A percentile compares a stretch with the other conserved stretches of the same genome.
Evolutionary conservation across 768 basidiomycete species (phyloP).

Genomic region (Dacryopinax spathularia): DNA sequence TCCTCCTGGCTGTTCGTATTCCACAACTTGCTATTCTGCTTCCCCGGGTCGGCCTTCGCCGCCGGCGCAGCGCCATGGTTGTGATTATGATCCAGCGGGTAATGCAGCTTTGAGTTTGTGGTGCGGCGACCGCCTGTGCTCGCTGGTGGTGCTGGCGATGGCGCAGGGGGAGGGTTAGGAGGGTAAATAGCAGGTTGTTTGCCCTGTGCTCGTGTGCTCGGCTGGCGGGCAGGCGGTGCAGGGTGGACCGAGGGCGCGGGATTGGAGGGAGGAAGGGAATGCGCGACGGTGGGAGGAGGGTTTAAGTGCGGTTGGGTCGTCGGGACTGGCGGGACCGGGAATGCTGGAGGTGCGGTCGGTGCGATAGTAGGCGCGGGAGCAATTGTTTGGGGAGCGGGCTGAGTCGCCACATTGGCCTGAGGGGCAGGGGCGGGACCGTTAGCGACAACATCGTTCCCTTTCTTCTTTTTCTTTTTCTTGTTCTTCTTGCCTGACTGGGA

Average conservation of each 20-base stretch:
- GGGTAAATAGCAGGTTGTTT: conserved; percentile 84
- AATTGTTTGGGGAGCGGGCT: conserved; percentile 16
- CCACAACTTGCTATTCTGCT: conserved; percentile 76
- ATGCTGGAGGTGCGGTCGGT: conserved; percentile 19
- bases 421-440: conserved; percentile 12
- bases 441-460: conserved; percentile 30
- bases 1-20: conserved; percentile 84
- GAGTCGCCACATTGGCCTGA: background rate
- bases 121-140: conserved; percentile 22
- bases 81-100: conserved; percentile 24
- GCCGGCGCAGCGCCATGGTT: conserved; percentile 24
- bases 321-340: conserved; percentile 15
- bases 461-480: conserved; percentile 40
- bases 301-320: conserved; percentile 21
- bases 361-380: conserved; percentile 19
- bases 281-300: conserved; percentile 10
- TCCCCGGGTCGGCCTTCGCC: conserved; percentile 27
- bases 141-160: conserved; percentile 20
- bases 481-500: conserved; percentile 14
- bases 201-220: conserved; percentile 72
- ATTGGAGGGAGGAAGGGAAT: conserved; percentile 16
- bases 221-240: conserved; percentile 32
- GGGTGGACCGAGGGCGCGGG: conserved; percentile 25
- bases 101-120: conserved; percentile 8
- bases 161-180: conserved; percentile 24